Conservation (phyloP, 192 early-diverging fungal species). For the Coemansia umbellata region DNA sequence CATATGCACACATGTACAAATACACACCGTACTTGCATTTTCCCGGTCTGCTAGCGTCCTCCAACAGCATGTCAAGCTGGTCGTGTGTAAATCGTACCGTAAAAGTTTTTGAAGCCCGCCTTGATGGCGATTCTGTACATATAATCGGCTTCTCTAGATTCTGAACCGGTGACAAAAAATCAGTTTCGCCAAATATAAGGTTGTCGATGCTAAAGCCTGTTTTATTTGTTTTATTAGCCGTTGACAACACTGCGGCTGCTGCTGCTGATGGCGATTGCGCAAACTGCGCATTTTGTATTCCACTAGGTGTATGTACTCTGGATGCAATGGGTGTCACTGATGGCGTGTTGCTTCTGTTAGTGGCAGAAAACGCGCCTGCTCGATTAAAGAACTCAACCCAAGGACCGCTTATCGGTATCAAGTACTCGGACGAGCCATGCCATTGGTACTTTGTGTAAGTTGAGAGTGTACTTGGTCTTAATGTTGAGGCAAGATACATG, state of each 20-base stretch:
- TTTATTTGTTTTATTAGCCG: neutral
- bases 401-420: conserved; percentile 3
- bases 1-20: conserved; percentile 13
- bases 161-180: neutral
- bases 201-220: conserved; percentile 1
- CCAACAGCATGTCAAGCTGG: conserved; percentile 2
- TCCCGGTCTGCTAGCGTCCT: neutral
- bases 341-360: neutral
- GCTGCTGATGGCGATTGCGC: conserved; percentile 6
- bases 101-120: conserved; percentile 2
- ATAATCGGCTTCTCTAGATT: neutral
- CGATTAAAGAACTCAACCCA: conserved; percentile 5
- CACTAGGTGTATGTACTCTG: neutral
- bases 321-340: neutral
- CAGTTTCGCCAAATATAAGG: conserved; percentile 8
- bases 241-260: neutral
- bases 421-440: neutral
- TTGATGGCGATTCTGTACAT: conserved; percentile 1
- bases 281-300: conserved; percentile 7
- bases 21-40: conserved; percentile 4
- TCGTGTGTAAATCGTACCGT: conserved; percentile 2
- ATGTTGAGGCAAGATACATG: neutral
- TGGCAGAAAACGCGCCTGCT: neutral
- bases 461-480: neutral
- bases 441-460: neutral